phyloP scores from a whole-genome alignment of 1,139 yeast genomes.

The Pichia sp. region DNA sequence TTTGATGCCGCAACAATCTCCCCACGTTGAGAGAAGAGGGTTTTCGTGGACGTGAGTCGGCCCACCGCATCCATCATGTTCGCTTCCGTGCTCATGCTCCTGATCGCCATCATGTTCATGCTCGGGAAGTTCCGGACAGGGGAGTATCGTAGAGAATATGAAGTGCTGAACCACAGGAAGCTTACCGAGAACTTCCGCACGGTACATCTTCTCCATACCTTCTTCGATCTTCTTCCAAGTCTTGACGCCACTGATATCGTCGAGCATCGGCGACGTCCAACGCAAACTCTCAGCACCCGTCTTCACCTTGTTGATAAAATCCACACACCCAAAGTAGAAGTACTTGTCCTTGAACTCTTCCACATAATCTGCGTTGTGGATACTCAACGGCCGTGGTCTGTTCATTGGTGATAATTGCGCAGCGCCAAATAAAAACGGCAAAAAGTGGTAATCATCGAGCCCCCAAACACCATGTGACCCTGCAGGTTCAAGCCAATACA shows the following conservation, averaged over 20 bases:
- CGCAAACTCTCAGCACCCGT: constrained; percentile 65
- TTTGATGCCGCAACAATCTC: constrained; percentile 96
- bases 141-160: constrained; percentile 53
- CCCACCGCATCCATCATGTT: constrained; percentile 27
- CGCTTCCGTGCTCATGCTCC: constrained; percentile 14
- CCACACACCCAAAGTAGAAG: constrained; percentile 81
- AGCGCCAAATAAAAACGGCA: constrained; percentile 39
- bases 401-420: constrained; percentile 76
- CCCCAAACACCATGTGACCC: constrained; percentile 99
- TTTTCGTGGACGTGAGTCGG: constrained; percentile 6
- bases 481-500: constrained; percentile 93
- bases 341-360: constrained; percentile 68
- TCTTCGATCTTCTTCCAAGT: constrained; percentile 85
- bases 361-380: constrained; percentile 77
- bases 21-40: constrained; percentile 54
- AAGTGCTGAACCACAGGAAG: constrained; percentile 93
- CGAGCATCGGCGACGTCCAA: constrained; percentile 98
- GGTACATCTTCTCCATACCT: constrained; percentile 96
- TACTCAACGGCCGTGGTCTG: constrained; percentile 76
- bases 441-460: constrained; percentile 89
- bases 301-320: constrained; percentile 77
- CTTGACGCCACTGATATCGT: constrained; percentile 90
- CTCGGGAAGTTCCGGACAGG: constrained; percentile 56
- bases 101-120: constrained; percentile 21
- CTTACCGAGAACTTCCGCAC: constrained; percentile 83